Base-by-base conservation (phyloP, 345 rosid species). In the Eucalyptus camaldulensis region DNA sequence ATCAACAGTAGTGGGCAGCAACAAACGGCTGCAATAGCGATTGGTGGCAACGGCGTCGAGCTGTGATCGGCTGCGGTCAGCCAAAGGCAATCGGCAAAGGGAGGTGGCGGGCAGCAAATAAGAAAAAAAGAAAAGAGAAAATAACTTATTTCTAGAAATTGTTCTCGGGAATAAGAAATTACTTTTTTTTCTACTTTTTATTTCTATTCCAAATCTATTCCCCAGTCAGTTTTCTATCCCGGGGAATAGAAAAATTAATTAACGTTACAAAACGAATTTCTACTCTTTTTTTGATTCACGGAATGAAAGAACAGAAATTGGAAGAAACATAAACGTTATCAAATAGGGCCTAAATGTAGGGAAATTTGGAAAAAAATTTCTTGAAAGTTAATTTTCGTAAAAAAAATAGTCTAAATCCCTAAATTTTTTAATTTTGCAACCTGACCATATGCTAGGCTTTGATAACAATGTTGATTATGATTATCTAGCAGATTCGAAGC, bases 1-100 rank as follows among this genome's bases (percentile, higher is more conserved):
- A 53, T 53, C 56, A 53, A 19, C 0, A 0, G 1, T 0, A 17
- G 2, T 53, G 56, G 56, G 24, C 24, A 19, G 0, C 1, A 3
- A 0, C 1, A 2, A 22, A 7, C 0, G 4, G 10, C 0, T 53
- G 5, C 56, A 53, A 19, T 5, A 19, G 2, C 0, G 10, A 53
- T 19, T 53, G 2, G 56, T 53, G 56, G 24, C 22, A 0, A 17
- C 10, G 56, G 1, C n/a, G n/a, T n/a, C n/a, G n/a, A n/a, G n/a
- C n/a, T n/a, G n/a, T 8, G 4, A 7, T 9, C n/a, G 1, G 2
- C 0, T 1, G 2, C 1, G 4, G 9, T 7, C 0, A 2, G 1
- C 0, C 1, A 0, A 4, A 0, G 19, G 24, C 56, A 8, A 7
- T 10, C 4, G 19, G 0, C 24, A 53, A 53, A 19, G 24, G 10